phyloP scores from a whole-genome alignment of 805 yeast species.

The Spathaspora sp. region DNA sequence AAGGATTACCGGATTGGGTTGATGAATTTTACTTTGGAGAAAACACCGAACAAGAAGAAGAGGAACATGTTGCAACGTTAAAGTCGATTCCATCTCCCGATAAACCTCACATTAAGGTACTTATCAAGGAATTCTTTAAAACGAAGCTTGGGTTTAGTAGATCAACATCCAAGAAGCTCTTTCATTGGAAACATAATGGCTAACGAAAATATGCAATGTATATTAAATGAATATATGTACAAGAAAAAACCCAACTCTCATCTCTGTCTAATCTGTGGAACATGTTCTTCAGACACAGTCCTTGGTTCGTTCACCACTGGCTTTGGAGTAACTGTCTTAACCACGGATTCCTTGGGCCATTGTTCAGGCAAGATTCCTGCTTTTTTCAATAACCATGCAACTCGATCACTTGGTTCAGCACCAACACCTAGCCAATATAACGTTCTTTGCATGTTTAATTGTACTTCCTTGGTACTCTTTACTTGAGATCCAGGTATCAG shows the following conservation, averaged over 20 bases:
- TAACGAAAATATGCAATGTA: background rate
- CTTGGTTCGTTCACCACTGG: slow-evolving; percentile 24
- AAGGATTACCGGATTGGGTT: background rate
- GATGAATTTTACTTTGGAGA: background rate
- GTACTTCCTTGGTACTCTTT: slow-evolving; percentile 70
- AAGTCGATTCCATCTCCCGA: background rate
- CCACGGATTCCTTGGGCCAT: slow-evolving; percentile 43
- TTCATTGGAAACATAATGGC: background rate
- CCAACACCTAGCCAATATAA: slow-evolving; percentile 98
- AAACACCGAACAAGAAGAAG: slow-evolving; percentile 1
- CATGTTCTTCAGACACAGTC: slow-evolving; percentile 28
- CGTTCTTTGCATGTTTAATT: slow-evolving; percentile 81
- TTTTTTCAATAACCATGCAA: slow-evolving; percentile 69
- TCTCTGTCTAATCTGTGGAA: slow-evolving; percentile 31
- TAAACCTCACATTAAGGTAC: background rate
- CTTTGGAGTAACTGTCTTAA: slow-evolving; percentile 8
- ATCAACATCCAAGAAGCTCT: background rate
- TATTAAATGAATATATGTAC: background rate
- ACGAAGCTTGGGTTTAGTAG: background rate
- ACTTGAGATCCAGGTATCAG: slow-evolving; percentile 40
- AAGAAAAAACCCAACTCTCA: background rate
- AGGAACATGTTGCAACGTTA: background rate
- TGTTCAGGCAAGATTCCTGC: slow-evolving; percentile 64
- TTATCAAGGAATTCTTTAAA: background rate
- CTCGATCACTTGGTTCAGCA: slow-evolving; percentile 87